Conservation (phyloP, 2,329 filamentous ascomycete genomes). For the Sporothrix protearum region DNA sequence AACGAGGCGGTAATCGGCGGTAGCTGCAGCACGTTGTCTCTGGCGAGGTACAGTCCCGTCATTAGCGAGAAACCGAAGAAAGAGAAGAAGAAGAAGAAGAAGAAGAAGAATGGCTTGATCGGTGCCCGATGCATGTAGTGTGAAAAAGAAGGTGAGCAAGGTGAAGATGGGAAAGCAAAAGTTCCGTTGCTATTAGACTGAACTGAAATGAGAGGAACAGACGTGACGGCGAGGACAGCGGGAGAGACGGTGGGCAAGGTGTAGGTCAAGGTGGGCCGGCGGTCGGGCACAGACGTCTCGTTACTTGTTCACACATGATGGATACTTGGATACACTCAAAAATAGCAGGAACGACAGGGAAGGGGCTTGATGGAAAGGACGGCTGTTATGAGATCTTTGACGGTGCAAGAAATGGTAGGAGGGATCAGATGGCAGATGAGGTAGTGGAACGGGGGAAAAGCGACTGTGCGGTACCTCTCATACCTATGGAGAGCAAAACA, state of each 20-base stretch:
- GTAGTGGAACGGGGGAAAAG: neutral
- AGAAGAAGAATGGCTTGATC: neutral
- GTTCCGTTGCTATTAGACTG: neutral
- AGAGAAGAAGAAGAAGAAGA: too few species aligned
- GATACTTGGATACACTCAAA: neutral
- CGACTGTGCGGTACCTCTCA: neutral
- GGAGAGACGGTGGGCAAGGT: neutral
- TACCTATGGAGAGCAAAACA: neutral
- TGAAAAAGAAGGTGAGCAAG: conserved; percentile 7
- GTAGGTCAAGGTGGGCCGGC: conserved; percentile 19
- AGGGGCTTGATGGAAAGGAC: neutral
- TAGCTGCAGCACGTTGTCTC: neutral
- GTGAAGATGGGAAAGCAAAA: neutral
- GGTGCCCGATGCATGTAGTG: conserved; percentile 9
- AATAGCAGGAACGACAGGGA: neutral
- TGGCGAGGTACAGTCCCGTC: neutral
- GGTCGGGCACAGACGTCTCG: conserved; percentile 16
- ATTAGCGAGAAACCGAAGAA: neutral
- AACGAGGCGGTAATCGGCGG: conserved; percentile 5
- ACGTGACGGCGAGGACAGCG: neutral
- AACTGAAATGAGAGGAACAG: too few species aligned
- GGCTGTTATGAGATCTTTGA: neutral
- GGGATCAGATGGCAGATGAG: neutral
- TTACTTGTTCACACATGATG: neutral
- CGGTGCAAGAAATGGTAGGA: neutral